Conservation (phyloP, 805 yeast species). For the Yarrowia sp. region DNA sequence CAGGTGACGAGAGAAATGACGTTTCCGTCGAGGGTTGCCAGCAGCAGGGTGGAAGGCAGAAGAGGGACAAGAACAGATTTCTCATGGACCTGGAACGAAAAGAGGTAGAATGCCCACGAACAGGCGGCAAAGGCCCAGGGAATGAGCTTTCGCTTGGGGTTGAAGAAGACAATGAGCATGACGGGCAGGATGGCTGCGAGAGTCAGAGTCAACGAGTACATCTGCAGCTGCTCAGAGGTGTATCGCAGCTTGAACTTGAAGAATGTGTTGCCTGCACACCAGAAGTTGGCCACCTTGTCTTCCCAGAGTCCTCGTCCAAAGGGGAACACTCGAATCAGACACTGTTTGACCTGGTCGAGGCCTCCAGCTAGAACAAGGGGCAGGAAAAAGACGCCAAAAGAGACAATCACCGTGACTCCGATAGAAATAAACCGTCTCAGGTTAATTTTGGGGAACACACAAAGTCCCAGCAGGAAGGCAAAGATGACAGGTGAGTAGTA, state of each 20-base stretch:
- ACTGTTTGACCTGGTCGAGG: constrained; percentile 61
- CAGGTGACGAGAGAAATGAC: constrained; percentile 80
- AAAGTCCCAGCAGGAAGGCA: constrained; percentile 71
- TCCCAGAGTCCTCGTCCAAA: constrained; percentile 93
- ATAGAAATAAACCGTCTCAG: constrained; percentile 66
- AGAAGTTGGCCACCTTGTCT: constrained; percentile 95
- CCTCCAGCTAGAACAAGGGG: constrained; percentile 62
- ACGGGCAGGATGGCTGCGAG: constrained; percentile 62
- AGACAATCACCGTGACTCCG: constrained; percentile 65
- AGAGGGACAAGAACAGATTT: constrained; percentile 88
- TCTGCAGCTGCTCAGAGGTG: constrained; percentile 63
- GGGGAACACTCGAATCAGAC: constrained; percentile 79
- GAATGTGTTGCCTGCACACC: constrained; percentile 91
- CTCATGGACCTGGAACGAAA: constrained; percentile 96
- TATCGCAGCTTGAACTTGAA: constrained; percentile 71
- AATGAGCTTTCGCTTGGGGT: constrained; percentile 59
- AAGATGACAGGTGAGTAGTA: constrained; percentile 92
- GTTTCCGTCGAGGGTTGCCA: constrained; percentile 58
- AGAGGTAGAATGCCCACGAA: constrained; percentile 86
- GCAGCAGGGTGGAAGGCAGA: constrained; percentile 77
- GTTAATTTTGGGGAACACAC: constrained; percentile 56
- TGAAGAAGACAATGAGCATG: constrained; percentile 57
- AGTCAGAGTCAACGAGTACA: constrained; percentile 54
- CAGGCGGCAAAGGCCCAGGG: constrained; percentile 82
- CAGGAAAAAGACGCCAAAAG: constrained; percentile 59